Conservation (phyloP, 495 filamentous ascomycete genomes). For the Aspergillus incahuasiensis region DNA sequence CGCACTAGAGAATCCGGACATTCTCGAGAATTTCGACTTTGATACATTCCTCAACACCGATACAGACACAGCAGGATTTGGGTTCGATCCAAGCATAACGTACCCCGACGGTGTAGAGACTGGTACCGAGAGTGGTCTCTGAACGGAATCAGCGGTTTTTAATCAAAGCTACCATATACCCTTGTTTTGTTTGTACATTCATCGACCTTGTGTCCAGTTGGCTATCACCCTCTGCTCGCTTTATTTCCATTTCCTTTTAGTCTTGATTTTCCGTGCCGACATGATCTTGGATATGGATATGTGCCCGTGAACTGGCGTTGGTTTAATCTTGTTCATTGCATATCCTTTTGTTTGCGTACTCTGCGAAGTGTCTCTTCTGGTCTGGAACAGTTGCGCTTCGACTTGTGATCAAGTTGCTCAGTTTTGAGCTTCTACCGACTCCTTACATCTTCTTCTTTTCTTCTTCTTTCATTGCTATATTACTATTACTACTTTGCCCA, state of each 20-base stretch:
- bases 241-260: constrained; percentile 17
- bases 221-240: constrained; percentile 23
- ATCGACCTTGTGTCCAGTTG: constrained; percentile 16
- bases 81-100: constrained; percentile 47
- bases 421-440: constrained; percentile 19
- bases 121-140: constrained; percentile 42
- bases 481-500: constrained; percentile 29
- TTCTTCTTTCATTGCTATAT: constrained; percentile 28
- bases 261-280: constrained; percentile 14
- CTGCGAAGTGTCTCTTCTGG: constrained; percentile 7
- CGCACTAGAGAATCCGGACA: constrained; percentile 55
- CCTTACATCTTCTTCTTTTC: constrained; percentile 21
- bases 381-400: constrained; percentile 22
- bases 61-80: constrained; percentile 45
- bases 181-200: constrained; percentile 43
- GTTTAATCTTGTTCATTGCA: constrained; percentile 33
- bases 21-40: constrained; percentile 93
- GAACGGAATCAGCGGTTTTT: constrained; percentile 38
- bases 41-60: constrained; percentile 82
- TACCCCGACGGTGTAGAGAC: constrained; percentile 51
- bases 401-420: constrained; percentile 28
- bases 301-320: constrained; percentile 41
- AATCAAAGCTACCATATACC: constrained; percentile 44
- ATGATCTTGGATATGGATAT: constrained; percentile 29
- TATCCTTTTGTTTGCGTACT: constrained; percentile 20